Evolutionary conservation across 228 moss, liverwort and hornwort genomes (phyloP).

Genomic region (Sphagnum magellanicum): DNA sequence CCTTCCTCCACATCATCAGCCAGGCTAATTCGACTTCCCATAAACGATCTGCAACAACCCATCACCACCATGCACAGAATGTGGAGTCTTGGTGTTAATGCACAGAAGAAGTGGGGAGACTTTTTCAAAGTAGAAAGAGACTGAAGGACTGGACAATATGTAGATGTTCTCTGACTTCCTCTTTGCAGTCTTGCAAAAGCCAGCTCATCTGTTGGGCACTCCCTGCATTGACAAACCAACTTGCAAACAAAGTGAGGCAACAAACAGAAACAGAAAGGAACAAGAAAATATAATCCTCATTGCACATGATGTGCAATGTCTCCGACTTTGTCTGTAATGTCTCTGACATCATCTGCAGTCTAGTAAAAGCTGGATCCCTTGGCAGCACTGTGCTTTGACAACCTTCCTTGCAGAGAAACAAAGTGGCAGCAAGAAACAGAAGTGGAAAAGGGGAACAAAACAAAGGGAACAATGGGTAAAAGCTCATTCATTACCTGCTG

Average conservation of each 20-base stretch:
- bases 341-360: background rate
- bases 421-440: no score
- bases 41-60: constrained; percentile 23
- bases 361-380: background rate
- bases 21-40: constrained; percentile 32
- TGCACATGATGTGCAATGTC: no score
- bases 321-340: no score
- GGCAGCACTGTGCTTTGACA: no score
- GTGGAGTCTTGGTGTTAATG: background rate
- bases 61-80: constrained; percentile 8
- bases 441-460: background rate
- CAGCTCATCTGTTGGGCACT: background rate
- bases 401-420: no score
- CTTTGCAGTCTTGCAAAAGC: background rate
- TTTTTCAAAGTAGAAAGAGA: no score
- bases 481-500: constrained; percentile 42
- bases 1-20: constrained; percentile 43
- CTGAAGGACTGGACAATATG: no score
- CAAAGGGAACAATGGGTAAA: background rate
- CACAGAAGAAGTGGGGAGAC: no score
- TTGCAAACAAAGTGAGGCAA: no score
- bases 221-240: background rate
- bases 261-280: no score
- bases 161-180: background rate
- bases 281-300: no score